A percentile compares a stretch with the other conserved stretches of the same genome.
These are phyloP conservation scores for Miscanthus lutarioriparius DNA, from an alignment of 176 grass and related monocot species.

Conservation along the genomic window DNA sequence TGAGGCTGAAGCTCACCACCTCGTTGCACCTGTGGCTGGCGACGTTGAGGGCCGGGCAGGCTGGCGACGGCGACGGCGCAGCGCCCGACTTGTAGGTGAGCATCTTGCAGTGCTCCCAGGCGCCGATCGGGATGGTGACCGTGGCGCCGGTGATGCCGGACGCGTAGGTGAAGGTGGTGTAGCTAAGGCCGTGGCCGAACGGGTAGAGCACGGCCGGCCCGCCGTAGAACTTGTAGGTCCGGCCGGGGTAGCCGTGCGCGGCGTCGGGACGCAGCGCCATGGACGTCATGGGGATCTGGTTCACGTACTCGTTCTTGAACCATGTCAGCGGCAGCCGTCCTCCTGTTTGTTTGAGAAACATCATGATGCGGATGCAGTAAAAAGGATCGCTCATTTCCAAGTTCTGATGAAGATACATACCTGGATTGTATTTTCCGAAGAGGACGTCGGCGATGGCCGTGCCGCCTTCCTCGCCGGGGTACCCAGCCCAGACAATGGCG, in stretches of 20 bases:
- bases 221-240: slow-evolving; percentile 46
- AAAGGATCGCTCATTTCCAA: not conserved
- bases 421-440: slow-evolving; percentile 44
- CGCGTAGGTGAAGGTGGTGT: slow-evolving; percentile 18
- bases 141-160: not conserved
- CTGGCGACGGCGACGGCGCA: not conserved
- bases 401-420: not conserved
- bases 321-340: slow-evolving; percentile 31
- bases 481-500: slow-evolving; percentile 56
- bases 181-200: slow-evolving; percentile 32
- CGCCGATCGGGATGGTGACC: not conserved
- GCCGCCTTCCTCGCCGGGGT: slow-evolving; percentile 51
- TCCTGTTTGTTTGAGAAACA: not conserved
- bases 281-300: slow-evolving; percentile 35
- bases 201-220: slow-evolving; percentile 29
- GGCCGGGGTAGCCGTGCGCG: slow-evolving; percentile 11
- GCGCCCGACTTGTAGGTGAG: slow-evolving; percentile 29
- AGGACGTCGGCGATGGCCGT: slow-evolving; percentile 44
- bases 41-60: slow-evolving; percentile 13
- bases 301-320: slow-evolving; percentile 23
- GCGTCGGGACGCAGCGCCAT: slow-evolving; percentile 30
- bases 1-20: slow-evolving; percentile 25
- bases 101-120: slow-evolving; percentile 33
- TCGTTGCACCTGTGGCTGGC: slow-evolving; percentile 6
- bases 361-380: not conserved